phyloP scores from a whole-genome alignment of 2,329 filamentous ascomycete species.

The Penicillium capsulatum region DNA sequence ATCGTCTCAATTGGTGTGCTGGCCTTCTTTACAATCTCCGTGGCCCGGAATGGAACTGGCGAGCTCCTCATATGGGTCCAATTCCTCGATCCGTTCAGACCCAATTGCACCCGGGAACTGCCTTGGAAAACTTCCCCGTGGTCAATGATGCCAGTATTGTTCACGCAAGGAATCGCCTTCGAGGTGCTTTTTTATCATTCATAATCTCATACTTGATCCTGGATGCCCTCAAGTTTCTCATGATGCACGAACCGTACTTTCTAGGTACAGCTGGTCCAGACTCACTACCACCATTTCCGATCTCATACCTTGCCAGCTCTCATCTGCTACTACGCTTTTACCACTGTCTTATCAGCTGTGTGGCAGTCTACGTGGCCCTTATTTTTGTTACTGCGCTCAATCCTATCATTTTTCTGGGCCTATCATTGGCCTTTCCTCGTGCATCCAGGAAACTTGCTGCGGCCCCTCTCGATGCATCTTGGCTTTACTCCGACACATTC shows the following conservation, averaged over 20 bases:
- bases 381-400: conserved; percentile 57
- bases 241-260: conserved; percentile 78
- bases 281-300: conserved; percentile 43
- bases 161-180: conserved; percentile 47
- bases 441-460: conserved; percentile 56
- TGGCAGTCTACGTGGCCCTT: conserved; percentile 58
- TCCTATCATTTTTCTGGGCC: conserved; percentile 57
- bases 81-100: conserved; percentile 28
- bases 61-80: conserved; percentile 45
- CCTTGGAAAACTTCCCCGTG: conserved; percentile 12
- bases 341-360: conserved; percentile 55
- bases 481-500: conserved; percentile 59
- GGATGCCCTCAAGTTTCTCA: conserved; percentile 64
- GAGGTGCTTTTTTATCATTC: conserved; percentile 46
- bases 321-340: conserved; percentile 49
- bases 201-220: conserved; percentile 60
- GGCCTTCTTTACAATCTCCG: conserved; percentile 57
- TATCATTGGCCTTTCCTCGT: conserved; percentile 47
- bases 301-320: conserved; percentile 43
- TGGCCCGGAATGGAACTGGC: conserved; percentile 59
- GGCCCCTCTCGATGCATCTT: conserved; percentile 57
- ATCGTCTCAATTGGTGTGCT: conserved; percentile 56
- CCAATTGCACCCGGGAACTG: conserved; percentile 20
- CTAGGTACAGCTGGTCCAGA: conserved; percentile 51
- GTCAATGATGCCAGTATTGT: conserved; percentile 31